Evolutionary conservation across 805 yeast species (phyloP), one percentile per base, ranked within the genome.

Genomic region (Yarrowia divulgata): DNA sequence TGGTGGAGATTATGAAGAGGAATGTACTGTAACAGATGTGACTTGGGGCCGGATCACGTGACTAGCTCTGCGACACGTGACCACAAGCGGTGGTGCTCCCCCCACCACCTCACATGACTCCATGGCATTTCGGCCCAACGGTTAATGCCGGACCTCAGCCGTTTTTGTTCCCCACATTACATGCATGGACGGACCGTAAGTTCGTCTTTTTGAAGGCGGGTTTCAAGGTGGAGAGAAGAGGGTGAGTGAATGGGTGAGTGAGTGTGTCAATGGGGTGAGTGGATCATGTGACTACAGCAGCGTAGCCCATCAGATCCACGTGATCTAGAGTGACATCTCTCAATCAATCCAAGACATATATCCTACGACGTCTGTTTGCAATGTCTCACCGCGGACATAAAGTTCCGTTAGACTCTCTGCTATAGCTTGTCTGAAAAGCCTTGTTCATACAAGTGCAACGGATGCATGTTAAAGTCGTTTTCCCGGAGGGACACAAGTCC

Each of bases 111-210:
- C 57, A 50, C 57, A 35, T 50, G 57, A 50, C 57, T 2, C 19
- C 46, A 13, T n/a, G 29, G 4, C 29, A 23, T 19, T 19, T 50
- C 57, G 57, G 57, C 57, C 16, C 23, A 52, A 14, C 58, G 58
- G 58, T 52, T 52, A 52, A 35, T 34, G 58, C 43, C 58, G 58
- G 58, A 18, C 42, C 43, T 35, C 58, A 37, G 58, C 58, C 58
- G 58, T 52, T 52, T 52, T 52, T 35, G 40, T 52, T 52, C 58
- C 58, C 58, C 58, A 52, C 58, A 52, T 18, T 34, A 16, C 16
- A 52, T 35, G 58, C 58, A 50, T n/a, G 23, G 57, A 5, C 57
- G 57, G 57, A 34, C 29, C 8, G 35, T 16, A 16, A 16, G 54
- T 23, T 29, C 32, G 18, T 8, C 29, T 48, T 29, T 23, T 23